Evolutionary conservation across 768 basidiomycete genomes (phyloP), one percentile per base, ranked within the genome.

Genomic region (Tylopilus rubrobrunneus): DNA sequence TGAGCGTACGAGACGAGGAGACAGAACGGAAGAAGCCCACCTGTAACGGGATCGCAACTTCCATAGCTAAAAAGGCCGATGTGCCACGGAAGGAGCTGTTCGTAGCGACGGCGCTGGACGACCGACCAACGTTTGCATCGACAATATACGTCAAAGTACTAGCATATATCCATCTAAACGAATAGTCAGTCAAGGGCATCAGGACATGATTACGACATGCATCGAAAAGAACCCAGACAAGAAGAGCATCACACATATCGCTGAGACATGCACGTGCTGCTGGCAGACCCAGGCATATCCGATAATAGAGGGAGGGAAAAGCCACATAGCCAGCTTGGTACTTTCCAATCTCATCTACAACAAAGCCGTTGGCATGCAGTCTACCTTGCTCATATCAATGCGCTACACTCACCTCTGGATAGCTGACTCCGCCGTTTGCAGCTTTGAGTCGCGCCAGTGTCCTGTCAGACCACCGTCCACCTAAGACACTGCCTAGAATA

Each of bases 141-240:
- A 94, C 91, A 33, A 95, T 80, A 64, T 93, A 95, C 0, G 92
- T 86, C 31, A 97, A 73, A 0, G 87, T 85, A 41, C 82, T 84
- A 1, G 85, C 72, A 66, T 89, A 88, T 46, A 85, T 82, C 69
- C 76, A 76, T 64, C 80, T 83, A 14, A 40, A 5, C n/a, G 1
- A 19, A 39, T 17, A 9, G 17, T 52, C 19, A 60, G 29, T 19
- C 3, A 4, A 29, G n/a, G 7, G 28, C 45, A 34, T 17, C 21
- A 2, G 21, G 19, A 34, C 9, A 19, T 17, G 5, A 7, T 33
- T 8, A 14, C 11, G 7, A 71, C 84, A 59, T 56, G 91, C 89
- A 90, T 83, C 4, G 80, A 78, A 56, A 85, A 79, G 60, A 92
- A 86, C 4, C 93, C 93, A 17, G 76, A 74, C 39, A 84, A 62